Percentiles rank a stretch among this genome's conserved stretches.
Conservation (phyloP, 352 stramenopile genomes). For the Phytophthora cryptogea region DNA sequence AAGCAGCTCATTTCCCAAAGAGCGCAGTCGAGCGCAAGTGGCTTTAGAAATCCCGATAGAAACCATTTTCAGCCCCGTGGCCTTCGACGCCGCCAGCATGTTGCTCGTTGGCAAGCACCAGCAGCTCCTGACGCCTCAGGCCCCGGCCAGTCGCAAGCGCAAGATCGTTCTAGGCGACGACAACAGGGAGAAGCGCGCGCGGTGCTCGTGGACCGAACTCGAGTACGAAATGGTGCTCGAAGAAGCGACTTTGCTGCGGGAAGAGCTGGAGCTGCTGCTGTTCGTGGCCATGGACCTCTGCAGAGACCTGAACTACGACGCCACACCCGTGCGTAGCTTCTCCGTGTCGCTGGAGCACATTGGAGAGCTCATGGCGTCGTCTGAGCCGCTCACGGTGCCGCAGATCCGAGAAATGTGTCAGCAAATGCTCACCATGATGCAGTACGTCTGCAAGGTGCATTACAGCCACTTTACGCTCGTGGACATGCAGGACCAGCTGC, state of each 20-base stretch:
- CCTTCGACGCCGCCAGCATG: conserved; percentile 33
- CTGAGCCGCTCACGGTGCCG: conserved; percentile 52
- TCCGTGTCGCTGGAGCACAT: conserved; percentile 39
- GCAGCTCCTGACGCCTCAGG: conserved; percentile 17
- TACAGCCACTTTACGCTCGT: conserved; percentile 71
- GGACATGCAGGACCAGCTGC: conserved; percentile 76
- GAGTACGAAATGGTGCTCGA: conserved; percentile 80
- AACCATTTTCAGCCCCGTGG: conserved; percentile 26
- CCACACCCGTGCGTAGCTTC: conserved; percentile 36
- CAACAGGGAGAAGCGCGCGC: conserved; percentile 52
- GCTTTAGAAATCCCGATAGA: conserved; percentile 1
- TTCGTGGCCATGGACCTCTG: conserved; percentile 62
- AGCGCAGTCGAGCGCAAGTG: conserved; percentile 11
- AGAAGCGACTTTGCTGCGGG: conserved; percentile 64
- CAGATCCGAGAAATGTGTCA: conserved; percentile 70
- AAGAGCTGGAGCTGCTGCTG: conserved; percentile 74
- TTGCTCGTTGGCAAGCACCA: conserved; percentile 45
- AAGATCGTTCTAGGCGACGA: conserved; percentile 50
- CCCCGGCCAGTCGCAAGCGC: conserved; percentile 41
- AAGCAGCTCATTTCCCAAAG: conserved; percentile 37
- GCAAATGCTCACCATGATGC: conserved; percentile 75
- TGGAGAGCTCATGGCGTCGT: conserved; percentile 51
- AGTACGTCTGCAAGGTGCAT: conserved; percentile 69
- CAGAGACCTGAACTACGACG: conserved; percentile 51
- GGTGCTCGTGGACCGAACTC: conserved; percentile 58